phyloP scores from a whole-genome alignment of 2,329 filamentous ascomycete genomes.

The Fonsecaea pugnacius region DNA sequence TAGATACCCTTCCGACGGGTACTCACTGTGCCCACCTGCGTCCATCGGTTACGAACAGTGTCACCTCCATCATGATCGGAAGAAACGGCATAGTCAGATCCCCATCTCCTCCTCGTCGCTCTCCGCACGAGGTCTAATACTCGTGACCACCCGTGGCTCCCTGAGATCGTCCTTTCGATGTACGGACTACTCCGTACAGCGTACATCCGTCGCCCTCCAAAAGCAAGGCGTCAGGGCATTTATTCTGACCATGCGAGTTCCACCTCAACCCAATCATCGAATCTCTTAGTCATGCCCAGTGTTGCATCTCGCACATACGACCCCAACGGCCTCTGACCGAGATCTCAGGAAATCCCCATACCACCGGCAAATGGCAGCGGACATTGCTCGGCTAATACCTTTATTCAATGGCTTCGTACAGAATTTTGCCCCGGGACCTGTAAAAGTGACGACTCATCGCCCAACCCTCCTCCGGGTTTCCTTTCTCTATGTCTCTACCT shows the following conservation, averaged over 20 bases:
- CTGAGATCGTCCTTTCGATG: neutral
- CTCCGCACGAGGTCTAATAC: neutral
- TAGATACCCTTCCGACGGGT: neutral
- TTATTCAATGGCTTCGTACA: neutral
- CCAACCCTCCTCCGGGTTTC: neutral
- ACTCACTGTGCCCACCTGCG: neutral
- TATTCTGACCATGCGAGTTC: neutral
- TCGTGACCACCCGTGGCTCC: neutral
- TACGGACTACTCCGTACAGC: constrained; percentile 2
- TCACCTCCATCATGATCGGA: neutral
- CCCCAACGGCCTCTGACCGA: neutral
- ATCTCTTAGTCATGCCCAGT: constrained; percentile 8
- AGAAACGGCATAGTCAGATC: neutral
- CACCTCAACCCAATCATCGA: constrained; percentile 2
- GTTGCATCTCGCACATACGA: neutral
- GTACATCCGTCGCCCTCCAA: constrained; percentile 1
- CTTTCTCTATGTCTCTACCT: neutral
- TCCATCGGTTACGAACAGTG: neutral
- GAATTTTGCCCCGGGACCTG: constrained; percentile 1
- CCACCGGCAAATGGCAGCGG: neutral
- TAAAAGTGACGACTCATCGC: constrained; percentile 2
- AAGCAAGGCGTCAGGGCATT: neutral
- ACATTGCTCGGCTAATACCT: neutral
- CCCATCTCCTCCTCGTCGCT: neutral
- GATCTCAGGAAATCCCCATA: neutral